These are phyloP conservation scores for Sporothrix pallida DNA, from an alignment of 2,329 filamentous ascomycete genomes.

Conservation along the genomic window DNA sequence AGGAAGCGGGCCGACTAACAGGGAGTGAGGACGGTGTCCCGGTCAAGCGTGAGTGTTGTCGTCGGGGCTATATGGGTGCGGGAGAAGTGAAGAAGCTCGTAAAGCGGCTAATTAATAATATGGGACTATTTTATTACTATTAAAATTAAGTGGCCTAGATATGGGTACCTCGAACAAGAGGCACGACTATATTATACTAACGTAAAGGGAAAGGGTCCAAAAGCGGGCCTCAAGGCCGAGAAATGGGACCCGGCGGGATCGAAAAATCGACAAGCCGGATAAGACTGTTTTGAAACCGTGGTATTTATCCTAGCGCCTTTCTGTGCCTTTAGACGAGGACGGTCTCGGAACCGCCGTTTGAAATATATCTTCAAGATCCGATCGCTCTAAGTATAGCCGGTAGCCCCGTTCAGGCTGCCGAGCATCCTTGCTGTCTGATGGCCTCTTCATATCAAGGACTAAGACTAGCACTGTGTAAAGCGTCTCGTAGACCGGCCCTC, in stretches of 20 bases:
- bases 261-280: not conserved
- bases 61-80: no score
- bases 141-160: not conserved
- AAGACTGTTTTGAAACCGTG: not conserved
- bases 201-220: not conserved
- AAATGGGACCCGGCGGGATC: constrained; percentile 15
- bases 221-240: not conserved
- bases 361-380: not conserved
- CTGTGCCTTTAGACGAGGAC: not conserved
- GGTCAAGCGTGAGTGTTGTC: no score
- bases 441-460: constrained; percentile 9
- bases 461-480: not conserved
- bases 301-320: constrained; percentile 10
- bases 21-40: no score
- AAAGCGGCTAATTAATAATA: not conserved
- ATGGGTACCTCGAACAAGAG: not conserved
- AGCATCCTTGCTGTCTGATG: constrained; percentile 8
- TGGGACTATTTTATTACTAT: not conserved
- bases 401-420: constrained; percentile 11
- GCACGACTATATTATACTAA: not conserved
- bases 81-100: no score
- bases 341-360: constrained; percentile 1
- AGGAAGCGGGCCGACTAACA: no score
- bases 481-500: constrained; percentile 7
- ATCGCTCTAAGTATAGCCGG: not conserved